These are phyloP conservation scores for Flaveria brownii DNA, from an alignment of 129 eudicot species.

Conservation along the genomic window DNA sequence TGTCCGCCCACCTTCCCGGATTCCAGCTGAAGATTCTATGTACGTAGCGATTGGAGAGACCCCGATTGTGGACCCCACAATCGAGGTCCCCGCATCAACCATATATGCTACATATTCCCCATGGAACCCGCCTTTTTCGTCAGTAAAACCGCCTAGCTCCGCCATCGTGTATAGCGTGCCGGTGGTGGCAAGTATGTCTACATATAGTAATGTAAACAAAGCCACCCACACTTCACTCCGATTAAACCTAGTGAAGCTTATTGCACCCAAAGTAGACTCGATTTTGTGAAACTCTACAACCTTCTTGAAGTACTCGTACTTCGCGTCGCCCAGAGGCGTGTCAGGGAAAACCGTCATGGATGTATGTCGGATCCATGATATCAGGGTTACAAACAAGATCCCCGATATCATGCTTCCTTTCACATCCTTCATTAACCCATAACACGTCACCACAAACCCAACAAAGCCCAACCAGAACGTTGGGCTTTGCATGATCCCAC, in stretches of 20 bases:
- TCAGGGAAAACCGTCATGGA: conserved; percentile 65
- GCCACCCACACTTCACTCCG: conserved; percentile 77
- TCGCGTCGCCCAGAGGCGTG: conserved; percentile 67
- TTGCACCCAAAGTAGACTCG: conserved; percentile 69
- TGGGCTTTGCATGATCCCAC: conserved; percentile 70
- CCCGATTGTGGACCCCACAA: conserved; percentile 81
- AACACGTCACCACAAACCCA: conserved; percentile 65
- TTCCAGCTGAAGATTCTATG: conserved; percentile 83
- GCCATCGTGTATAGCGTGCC: conserved; percentile 91
- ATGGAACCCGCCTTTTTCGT: conserved; percentile 58
- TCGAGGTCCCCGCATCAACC: conserved; percentile 85
- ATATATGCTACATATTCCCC: conserved; percentile 82
- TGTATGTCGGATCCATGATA: conserved; percentile 80
- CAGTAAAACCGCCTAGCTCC: conserved; percentile 60
- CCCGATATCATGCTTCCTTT: conserved; percentile 93
- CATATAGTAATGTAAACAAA: conserved; percentile 65
- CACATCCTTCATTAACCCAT: conserved; percentile 67
- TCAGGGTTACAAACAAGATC: conserved; percentile 60
- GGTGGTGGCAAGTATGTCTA: conserved; percentile 80
- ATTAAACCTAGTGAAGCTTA: conserved; percentile 67
- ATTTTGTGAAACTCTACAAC: conserved; percentile 73
- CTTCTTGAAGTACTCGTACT: conserved; percentile 60
- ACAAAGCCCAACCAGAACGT: conserved; percentile 78
- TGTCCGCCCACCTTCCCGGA: conserved; percentile 80
- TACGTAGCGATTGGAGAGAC: conserved; percentile 82